These are phyloP conservation scores for Aspergillus novofumigatus DNA, from an alignment of 2,329 filamentous ascomycete species.

Conservation along the genomic window DNA sequence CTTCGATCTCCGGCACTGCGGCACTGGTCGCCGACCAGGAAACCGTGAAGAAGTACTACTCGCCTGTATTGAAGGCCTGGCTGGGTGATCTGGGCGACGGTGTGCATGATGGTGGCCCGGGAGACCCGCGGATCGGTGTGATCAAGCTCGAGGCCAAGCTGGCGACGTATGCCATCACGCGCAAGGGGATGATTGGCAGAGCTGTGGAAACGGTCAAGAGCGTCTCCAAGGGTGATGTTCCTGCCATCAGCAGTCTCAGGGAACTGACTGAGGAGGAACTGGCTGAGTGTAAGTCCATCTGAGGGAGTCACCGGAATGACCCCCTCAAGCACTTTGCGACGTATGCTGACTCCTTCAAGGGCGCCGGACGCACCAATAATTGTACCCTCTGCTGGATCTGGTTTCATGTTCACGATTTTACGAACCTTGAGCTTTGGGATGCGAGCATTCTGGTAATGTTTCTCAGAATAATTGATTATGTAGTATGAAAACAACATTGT, in stretches of 20 bases:
- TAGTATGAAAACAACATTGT: not conserved
- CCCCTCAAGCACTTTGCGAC: not conserved
- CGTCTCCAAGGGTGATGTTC: slow-evolving; percentile 65
- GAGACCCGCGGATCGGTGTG: slow-evolving; percentile 76
- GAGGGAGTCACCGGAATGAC: not conserved
- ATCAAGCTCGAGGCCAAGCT: slow-evolving; percentile 72
- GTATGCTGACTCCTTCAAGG: slow-evolving; percentile 21
- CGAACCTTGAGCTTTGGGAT: not conserved
- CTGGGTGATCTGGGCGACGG: slow-evolving; percentile 81
- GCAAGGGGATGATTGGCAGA: slow-evolving; percentile 60
- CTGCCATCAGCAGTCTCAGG: slow-evolving; percentile 70
- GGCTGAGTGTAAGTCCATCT: slow-evolving; percentile 48
- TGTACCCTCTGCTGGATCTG: not conserved
- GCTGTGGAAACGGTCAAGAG: slow-evolving; percentile 72
- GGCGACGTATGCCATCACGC: slow-evolving; percentile 65
- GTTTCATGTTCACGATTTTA: not conserved
- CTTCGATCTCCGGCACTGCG: slow-evolving; percentile 73
- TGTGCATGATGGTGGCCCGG: slow-evolving; percentile 72
- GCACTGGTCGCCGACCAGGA: slow-evolving; percentile 65
- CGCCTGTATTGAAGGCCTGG: slow-evolving; percentile 72
- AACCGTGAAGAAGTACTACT: slow-evolving; percentile 71
- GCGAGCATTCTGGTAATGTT: not conserved
- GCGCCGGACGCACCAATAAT: slow-evolving; percentile 28
- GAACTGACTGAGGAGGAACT: slow-evolving; percentile 67
- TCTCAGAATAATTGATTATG: not conserved